Evolutionary conservation across 2,329 filamentous ascomycete genomes (phyloP), one percentile per base, ranked within the genome.

Genomic region (Diaporthe vexans): DNA sequence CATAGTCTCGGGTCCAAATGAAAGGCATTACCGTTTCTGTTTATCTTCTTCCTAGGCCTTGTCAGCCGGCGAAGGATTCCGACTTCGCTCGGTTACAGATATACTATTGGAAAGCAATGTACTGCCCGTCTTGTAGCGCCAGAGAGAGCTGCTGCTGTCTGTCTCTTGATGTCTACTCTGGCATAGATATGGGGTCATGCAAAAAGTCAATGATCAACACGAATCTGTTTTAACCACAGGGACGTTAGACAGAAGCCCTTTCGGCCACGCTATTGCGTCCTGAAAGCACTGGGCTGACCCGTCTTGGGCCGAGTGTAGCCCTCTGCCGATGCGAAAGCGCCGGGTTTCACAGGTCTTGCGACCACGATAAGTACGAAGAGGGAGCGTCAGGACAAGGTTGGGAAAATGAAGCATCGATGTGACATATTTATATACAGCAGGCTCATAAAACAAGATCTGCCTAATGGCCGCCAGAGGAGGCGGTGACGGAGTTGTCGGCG

Each of bases 401-500:
- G 10, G 10, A 7, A 24, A 26, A n/a, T 13, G 48, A 1, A 21
- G 21, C 46, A 24, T 51, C 21, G 9, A n/a, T n/a, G 15, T 24
- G 10, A 15, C 15, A 52, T 52, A 52, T n/a, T 11, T 52, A 52
- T 52, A 52, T 7, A 52, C n/a, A 26, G 13, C n/a, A 26, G n/a
- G 48, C n/a, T 21, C 7, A 26, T 52, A 3, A 13, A 26, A 52
- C n/a, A 52, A 52, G 48, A 24, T 24, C 3, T 51, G 3, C 4
- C 48, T 52, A 52, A 15, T 52, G 48, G n/a, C 48, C 48, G 48
- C 48, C 48, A 52, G 48, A 52, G 4, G 48, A 52, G 10, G 48
- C n/a, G n/a, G n/a, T 11, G 13, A 52, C 33, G 29, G 61, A 67
- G 46, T 67, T 67, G 46, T 67, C 61, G 13, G 61, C 61, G 21